Base-by-base conservation (phyloP, 345 rosid genomes). In the Ceriops decandra region DNA sequence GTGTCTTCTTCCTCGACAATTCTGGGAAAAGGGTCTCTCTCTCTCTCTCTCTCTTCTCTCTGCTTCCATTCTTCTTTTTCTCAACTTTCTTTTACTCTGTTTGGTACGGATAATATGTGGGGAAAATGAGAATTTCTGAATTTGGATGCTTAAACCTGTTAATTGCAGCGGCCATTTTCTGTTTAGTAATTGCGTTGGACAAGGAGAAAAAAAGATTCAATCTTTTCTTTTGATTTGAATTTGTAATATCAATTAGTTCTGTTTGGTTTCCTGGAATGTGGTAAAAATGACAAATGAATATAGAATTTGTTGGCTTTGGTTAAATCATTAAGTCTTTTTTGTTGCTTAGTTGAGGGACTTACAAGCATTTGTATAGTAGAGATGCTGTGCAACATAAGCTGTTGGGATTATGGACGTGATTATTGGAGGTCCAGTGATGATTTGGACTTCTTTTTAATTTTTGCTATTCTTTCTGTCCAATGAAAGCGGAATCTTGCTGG, bases 1-100 rank as follows among this genome's bases (percentile, higher is more conserved):
- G 97, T 1, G 88, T 89, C 65, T 89, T 87, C 85, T 85, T 89
- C 74, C 82, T 76, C 57, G 87, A 86, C 72, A 70, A 74, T 47
- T 82, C 97, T 6, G 93, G 89, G 46, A 91, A 86, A 79, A 91
- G 78, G 93, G 97, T 66, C 27, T 22, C 27, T 22, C 31, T 15
- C 1, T 58, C n/a, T 58, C n/a, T 57, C 1, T 36, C 2, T 30
- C 26, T 47, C 53, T 62, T 33, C 36, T 6, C 35, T 7, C 13
- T 22, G 27, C 16, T 64, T 54, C 20, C n/a, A n/a, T 54, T 31
- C n/a, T 19, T 8, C 27, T 5, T 15, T 38, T 11, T 8, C 9
- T 33, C 19, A 2, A 26, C 1, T 60, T 3, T 35, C 36, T 57
- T 47, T 64, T 6, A 6, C 54, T 28, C 31, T 56, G 59, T 49